Evolutionary conservation across 805 yeast species (phyloP).

Genomic region (Suhomyces tanzawaensis): DNA sequence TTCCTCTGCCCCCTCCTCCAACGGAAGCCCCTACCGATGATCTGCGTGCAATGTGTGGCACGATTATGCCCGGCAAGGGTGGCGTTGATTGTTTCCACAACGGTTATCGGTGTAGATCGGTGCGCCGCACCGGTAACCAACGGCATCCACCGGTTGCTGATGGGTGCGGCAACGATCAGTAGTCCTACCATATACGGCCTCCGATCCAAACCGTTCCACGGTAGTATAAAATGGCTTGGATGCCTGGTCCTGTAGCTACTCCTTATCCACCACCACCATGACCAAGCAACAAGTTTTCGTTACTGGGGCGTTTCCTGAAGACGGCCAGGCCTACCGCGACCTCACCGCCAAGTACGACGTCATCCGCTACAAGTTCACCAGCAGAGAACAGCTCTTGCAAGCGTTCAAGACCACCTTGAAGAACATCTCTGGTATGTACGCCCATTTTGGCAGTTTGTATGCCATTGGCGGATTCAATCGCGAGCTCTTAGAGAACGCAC

Average conservation of each 20-base stretch:
- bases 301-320: conserved; percentile 19
- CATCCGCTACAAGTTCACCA: conserved; percentile 15
- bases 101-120: not conserved
- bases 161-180: too few relatives aligned
- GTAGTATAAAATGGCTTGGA: too few relatives aligned
- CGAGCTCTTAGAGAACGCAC: conserved; percentile 17
- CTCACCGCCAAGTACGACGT: conserved; percentile 20
- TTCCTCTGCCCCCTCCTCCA: too few relatives aligned
- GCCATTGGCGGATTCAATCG: conserved; percentile 20
- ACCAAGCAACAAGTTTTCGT: conserved; percentile 20
- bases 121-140: conserved; percentile 3
- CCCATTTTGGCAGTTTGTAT: conserved; percentile 23
- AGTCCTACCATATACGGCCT: too few relatives aligned
- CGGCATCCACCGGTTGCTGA: conserved; percentile 6
- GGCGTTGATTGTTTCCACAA: too few relatives aligned
- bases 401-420: conserved; percentile 15
- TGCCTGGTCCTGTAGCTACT: too few relatives aligned
- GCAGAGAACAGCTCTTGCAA: conserved; percentile 13
- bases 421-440: conserved; percentile 24
- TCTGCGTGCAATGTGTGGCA: too few relatives aligned
- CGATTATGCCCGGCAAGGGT: too few relatives aligned
- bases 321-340: conserved; percentile 15
- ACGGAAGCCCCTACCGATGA: too few relatives aligned
- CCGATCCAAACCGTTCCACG: too few relatives aligned
- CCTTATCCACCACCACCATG: conserved; percentile 5